Base-by-base conservation (phyloP, 2,329 filamentous ascomycete genomes). In the Colletotrichum tamarilloi region DNA sequence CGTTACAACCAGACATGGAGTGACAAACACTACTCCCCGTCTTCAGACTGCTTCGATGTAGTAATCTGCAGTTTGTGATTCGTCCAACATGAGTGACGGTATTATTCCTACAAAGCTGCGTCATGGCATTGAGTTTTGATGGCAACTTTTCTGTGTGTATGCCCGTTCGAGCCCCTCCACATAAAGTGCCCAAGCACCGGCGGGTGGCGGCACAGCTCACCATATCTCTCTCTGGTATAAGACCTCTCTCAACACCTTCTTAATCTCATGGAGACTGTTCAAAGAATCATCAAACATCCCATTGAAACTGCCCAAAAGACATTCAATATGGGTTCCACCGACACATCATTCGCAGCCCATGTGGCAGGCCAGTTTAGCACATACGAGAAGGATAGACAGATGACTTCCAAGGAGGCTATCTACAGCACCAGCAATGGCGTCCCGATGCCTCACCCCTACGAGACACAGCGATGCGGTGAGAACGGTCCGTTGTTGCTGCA, bases 381-480 rank as follows among this genome's bases (percentile, higher is more conserved):
- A 1, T 85, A 82, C 67, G 81, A 85, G 66, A 77, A 83, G 63
- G 85, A 87, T 73, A 81, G 85, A 30, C 76, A 81, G 49, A 77
- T 78, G 9, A 74, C 80, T 0, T 85, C 84, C 6, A 81, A 82
- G 53, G 26, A 92, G 91, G 91, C 91, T 91, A 2, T 49, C 42
- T 49, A 49, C 42, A 49, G 42, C 19, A 49, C 42, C 19, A 49
- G 42, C 42, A 49, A 49, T 22, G 42, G 42, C 8, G 19, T 22
- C 5, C 42, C 42, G 4, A 49, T 49, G 42, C 42, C 42, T 22
- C 42, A 49, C 8, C 42, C 42, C 19, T 49, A 49, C 19, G 42
- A 49, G 42, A 22, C 42, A 19, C 42, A 49, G 42, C 42, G 42
- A 49, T 49, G 42, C 19, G 42, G 42, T 1, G 42, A 49, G 42